These are phyloP conservation scores for Arabis alpina DNA, from an alignment of 345 rosid genomes.

Conservation along the genomic window DNA sequence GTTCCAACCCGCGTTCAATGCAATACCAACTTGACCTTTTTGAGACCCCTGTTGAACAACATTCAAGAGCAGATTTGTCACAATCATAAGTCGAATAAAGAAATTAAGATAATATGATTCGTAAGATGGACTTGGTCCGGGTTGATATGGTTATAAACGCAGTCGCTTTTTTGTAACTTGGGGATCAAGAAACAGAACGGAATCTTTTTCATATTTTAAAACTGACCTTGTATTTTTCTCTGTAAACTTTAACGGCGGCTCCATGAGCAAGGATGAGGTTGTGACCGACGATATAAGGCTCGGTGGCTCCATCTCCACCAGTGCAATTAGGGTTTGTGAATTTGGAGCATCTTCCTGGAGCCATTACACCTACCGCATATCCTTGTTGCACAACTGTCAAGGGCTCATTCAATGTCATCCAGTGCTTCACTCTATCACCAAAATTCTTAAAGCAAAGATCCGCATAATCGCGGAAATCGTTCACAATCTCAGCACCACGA, in stretches of 20 bases:
- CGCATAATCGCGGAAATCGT: conserved; percentile 50
- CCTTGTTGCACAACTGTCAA: conserved; percentile 41
- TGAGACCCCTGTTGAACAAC: conserved; percentile 36
- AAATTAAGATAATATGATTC: neutral
- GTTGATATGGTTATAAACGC: neutral
- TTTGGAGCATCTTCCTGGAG: conserved; percentile 58
- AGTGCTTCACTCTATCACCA: conserved; percentile 65
- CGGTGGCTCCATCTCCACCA: conserved; percentile 52
- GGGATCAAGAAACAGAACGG: neutral
- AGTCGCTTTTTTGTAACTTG: neutral
- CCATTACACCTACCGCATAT: conserved; percentile 30
- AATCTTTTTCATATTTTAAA: neutral
- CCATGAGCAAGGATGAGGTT: conserved; percentile 61
- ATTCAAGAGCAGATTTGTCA: neutral
- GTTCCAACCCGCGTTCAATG: conserved; percentile 34
- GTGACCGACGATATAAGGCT: conserved; percentile 58
- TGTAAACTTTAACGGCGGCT: conserved; percentile 45
- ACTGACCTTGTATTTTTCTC: conserved; percentile 46
- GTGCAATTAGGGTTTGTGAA: conserved; percentile 45
- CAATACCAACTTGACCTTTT: conserved; percentile 46
- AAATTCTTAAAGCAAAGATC: conserved; percentile 50
- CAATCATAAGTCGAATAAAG: neutral
- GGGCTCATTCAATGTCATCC: conserved; percentile 67
- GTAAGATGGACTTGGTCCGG: neutral
- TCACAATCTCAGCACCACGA: conserved; percentile 32